Evolutionary conservation across 176 grass and related monocot species (phyloP).

Genomic region (Triticum monococcum): DNA sequence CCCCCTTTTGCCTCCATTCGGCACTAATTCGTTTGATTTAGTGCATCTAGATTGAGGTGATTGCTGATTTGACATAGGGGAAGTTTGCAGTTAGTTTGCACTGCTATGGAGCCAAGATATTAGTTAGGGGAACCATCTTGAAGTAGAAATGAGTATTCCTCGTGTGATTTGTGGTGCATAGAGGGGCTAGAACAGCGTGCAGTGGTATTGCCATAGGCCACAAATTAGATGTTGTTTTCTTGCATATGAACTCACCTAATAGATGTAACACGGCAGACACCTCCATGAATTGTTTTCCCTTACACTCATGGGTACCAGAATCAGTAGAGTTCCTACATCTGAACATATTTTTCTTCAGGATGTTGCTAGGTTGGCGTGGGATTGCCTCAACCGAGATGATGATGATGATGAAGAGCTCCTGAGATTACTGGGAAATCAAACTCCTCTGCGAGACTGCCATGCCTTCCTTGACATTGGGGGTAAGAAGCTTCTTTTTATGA

Average conservation of each 20-base stretch:
- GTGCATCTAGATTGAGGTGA: background rate
- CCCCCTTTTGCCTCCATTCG: background rate
- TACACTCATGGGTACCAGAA: background rate
- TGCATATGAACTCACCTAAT: background rate
- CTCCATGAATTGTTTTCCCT: background rate
- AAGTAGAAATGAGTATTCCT: background rate
- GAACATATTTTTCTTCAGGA: background rate
- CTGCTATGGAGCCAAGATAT: background rate
- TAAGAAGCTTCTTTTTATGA: conserved; percentile 10
- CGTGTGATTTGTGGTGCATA: background rate
- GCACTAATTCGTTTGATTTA: conserved; percentile 8
- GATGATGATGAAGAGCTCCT: conserved; percentile 30
- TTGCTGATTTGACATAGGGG: background rate
- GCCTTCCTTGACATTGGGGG: conserved; percentile 38
- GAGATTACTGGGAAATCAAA: conserved; percentile 51
- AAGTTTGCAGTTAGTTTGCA: background rate
- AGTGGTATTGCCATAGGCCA: background rate
- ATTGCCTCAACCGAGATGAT: conserved; percentile 50
- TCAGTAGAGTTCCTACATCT: background rate
- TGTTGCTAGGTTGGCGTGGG: conserved; percentile 34
- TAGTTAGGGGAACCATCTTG: background rate
- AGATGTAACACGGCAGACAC: background rate
- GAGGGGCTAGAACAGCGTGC: background rate
- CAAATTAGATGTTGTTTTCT: background rate
- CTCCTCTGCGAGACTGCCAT: conserved; percentile 47